A percentile compares a stretch with the other conserved stretches of the same genome.
Evolutionary conservation across 2,329 filamentous ascomycete genomes (phyloP).

Genomic region (Fusarium palustre): DNA sequence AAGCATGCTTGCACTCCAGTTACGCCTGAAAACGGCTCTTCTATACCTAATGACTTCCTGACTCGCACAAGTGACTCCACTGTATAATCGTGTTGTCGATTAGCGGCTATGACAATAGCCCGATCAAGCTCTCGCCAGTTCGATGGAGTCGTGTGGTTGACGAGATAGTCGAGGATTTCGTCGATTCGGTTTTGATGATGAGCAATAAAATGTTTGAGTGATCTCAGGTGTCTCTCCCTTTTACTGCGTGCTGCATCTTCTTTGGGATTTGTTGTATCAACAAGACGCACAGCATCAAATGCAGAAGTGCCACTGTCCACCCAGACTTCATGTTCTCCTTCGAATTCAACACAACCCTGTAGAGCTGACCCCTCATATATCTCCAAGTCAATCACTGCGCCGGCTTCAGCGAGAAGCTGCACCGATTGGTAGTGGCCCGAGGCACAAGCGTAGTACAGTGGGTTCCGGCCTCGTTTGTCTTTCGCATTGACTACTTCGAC

Average conservation of each 20-base stretch:
- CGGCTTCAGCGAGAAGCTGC: conserved; percentile 42
- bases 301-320: background rate
- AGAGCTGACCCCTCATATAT: conserved; percentile 8
- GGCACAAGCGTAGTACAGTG: conserved; percentile 46
- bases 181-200: background rate
- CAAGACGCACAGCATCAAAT: background rate
- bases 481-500: background rate
- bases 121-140: background rate
- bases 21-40: fast-evolving
- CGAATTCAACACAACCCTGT: background rate
- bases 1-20: background rate
- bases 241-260: too few relatives aligned
- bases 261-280: background rate
- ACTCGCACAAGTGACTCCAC: background rate
- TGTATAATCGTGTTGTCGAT: background rate
- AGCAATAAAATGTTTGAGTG: too few relatives aligned
- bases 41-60: fast-evolving
- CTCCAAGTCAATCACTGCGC: background rate
- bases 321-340: background rate
- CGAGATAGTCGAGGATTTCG: background rate
- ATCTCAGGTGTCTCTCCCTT: too few relatives aligned
- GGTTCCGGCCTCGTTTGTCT: conserved; percentile 10
- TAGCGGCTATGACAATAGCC: background rate
- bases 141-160: background rate
- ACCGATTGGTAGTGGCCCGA: conserved; percentile 47